These are phyloP conservation scores for Ceratocystis alfenasii DNA, from an alignment of 2,329 filamentous ascomycete species.

Conservation along the genomic window DNA sequence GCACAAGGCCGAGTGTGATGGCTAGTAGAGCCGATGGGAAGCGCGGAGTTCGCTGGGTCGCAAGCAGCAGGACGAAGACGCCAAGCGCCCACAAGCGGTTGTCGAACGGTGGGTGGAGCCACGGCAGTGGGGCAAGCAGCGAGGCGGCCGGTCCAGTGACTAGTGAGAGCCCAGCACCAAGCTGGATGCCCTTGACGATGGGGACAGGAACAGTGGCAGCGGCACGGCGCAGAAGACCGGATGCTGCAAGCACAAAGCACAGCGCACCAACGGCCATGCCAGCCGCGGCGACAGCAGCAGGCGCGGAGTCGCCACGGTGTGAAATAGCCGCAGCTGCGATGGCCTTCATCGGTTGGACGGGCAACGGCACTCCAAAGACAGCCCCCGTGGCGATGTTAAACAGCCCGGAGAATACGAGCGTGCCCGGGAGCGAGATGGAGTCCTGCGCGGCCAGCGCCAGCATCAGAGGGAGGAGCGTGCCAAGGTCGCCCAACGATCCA, in stretches of 20 bases:
- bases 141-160: constrained; percentile 62
- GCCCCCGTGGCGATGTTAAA: constrained; percentile 76
- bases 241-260: constrained; percentile 65
- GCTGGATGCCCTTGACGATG: constrained; percentile 87
- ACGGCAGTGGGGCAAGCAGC: constrained; percentile 56
- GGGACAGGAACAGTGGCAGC: constrained; percentile 67
- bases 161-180: constrained; percentile 77
- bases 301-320: constrained; percentile 40
- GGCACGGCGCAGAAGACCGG: constrained; percentile 64
- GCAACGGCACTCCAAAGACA: constrained; percentile 76
- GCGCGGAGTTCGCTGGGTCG: constrained; percentile 51
- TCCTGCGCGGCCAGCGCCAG: constrained; percentile 68
- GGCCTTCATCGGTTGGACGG: constrained; percentile 83
- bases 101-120: constrained; percentile 58
- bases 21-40: constrained; percentile 70
- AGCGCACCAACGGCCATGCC: constrained; percentile 59
- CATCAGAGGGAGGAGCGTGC: constrained; percentile 79
- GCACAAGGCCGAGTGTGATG: constrained; percentile 54
- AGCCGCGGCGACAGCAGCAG: constrained; percentile 55
- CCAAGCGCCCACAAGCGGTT: constrained; percentile 67
- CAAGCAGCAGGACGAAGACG: constrained; percentile 59
- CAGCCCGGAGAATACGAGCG: constrained; percentile 75
- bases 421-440: constrained; percentile 71
- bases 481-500: constrained; percentile 75
- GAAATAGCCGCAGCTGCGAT: constrained; percentile 84